Percentiles rank a stretch among this genome's conserved stretches.
Conservation (phyloP, 2,329 filamentous ascomycete genomes). For the Pestalotiopsis sp. region DNA sequence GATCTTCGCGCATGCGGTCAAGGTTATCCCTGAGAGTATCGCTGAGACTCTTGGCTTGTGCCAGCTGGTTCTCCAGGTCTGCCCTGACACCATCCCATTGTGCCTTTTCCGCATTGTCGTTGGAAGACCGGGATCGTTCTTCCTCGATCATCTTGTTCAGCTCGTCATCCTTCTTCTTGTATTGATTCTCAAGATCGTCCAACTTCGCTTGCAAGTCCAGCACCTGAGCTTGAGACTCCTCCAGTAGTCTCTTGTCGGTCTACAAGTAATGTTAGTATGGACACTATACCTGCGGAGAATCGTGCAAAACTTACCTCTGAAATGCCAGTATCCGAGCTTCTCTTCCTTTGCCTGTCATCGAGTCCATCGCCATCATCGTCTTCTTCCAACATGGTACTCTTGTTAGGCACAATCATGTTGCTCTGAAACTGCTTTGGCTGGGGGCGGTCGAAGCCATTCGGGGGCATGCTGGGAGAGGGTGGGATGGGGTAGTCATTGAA, state of each 20-base stretch:
- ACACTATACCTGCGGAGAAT: not conserved
- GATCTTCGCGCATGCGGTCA: conserved; percentile 70
- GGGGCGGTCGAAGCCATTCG: conserved; percentile 73
- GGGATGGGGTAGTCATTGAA: conserved; percentile 55
- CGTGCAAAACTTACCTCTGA: conserved; percentile 37
- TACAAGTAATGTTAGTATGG: conserved; percentile 27
- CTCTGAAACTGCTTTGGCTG: conserved; percentile 89
- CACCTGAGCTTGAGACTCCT: conserved; percentile 81
- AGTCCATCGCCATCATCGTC: conserved; percentile 74
- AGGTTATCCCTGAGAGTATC: conserved; percentile 79
- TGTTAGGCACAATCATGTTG: conserved; percentile 96
- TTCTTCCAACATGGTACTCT: conserved; percentile 96
- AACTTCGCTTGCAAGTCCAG: conserved; percentile 75
- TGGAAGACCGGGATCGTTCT: conserved; percentile 56
- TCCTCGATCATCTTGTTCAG: conserved; percentile 61
- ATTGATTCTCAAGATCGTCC: conserved; percentile 67
- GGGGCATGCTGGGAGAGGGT: conserved; percentile 59
- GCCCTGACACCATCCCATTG: conserved; percentile 69
- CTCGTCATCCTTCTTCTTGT: conserved; percentile 75
- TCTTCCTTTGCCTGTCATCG: conserved; percentile 44
- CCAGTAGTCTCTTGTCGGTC: conserved; percentile 71
- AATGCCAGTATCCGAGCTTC: conserved; percentile 25
- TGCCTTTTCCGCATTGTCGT: conserved; percentile 65
- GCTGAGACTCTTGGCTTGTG: conserved; percentile 76
- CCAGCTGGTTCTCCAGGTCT: conserved; percentile 73